phyloP scores from a whole-genome alignment of 768 basidiomycete species.

The Tremella fuciformis region DNA sequence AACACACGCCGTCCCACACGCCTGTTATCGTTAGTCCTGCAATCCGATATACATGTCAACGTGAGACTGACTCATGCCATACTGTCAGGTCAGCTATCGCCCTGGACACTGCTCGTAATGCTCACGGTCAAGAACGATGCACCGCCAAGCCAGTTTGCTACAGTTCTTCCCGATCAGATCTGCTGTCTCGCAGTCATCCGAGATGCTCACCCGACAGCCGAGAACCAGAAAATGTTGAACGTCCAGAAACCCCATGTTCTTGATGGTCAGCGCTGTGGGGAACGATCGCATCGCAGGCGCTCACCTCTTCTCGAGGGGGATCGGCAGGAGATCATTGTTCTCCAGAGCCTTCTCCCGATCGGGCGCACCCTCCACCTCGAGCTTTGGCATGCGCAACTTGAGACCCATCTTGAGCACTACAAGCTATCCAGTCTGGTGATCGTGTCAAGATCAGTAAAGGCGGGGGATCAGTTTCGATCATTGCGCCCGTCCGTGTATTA shows the following conservation, averaged over 20 bases:
- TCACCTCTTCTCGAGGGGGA: conserved; percentile 24
- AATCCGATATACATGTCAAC: background rate
- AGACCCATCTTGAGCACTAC: too few relatives aligned
- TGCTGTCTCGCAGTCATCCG: background rate
- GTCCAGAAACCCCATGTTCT: conserved; percentile 37
- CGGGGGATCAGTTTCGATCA: too few relatives aligned
- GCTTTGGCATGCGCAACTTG: conserved; percentile 18
- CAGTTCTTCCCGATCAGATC: conserved; percentile 11
- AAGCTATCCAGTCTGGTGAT: too few relatives aligned
- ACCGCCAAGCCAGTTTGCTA: conserved; percentile 35
- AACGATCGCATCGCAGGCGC: conserved; percentile 4
- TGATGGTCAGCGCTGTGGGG: background rate
- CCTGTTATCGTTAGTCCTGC: background rate
- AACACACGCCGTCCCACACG: conserved; percentile 15
- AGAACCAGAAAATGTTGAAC: conserved; percentile 36
- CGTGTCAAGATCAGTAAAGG: too few relatives aligned
- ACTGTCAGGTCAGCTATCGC: background rate
- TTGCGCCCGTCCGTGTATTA: background rate
- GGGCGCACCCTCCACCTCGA: conserved; percentile 24
- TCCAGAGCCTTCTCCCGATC: conserved; percentile 26
- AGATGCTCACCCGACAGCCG: conserved; percentile 18
- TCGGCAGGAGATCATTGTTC: conserved; percentile 31
- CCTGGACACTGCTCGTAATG: background rate
- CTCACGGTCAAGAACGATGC: conserved; percentile 28
- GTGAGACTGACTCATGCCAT: background rate